Percentiles rank a stretch among this genome's conserved stretches.
Evolutionary conservation across 257 asterid species (phyloP).

Genomic region (Capsicum rhomboideum): DNA sequence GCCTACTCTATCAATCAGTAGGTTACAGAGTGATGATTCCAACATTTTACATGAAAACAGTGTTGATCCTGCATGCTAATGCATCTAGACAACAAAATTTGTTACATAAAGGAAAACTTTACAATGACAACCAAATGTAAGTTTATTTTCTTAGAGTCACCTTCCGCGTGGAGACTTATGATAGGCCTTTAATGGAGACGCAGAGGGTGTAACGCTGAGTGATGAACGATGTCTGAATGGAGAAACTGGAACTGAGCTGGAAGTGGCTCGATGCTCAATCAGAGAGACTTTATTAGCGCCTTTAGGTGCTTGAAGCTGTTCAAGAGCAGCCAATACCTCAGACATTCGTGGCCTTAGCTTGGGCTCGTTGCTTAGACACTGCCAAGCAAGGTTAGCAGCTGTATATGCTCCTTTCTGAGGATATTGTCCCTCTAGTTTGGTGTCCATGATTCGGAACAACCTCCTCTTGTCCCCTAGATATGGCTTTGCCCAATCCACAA

Average conservation of each 20-base stretch:
- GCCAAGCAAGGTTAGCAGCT: slow-evolving; percentile 53
- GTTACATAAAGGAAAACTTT: neutral
- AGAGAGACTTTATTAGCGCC: slow-evolving; percentile 11
- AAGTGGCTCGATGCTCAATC: slow-evolving; percentile 15
- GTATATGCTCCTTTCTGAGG: slow-evolving; percentile 65
- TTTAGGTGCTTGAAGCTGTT: slow-evolving; percentile 48
- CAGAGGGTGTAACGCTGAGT: slow-evolving; percentile 32
- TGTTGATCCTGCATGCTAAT: neutral
- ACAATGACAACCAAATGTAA: neutral
- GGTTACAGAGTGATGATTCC: neutral
- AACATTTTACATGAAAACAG: neutral
- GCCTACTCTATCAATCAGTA: neutral
- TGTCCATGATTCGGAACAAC: slow-evolving; percentile 66
- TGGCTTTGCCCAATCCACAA: slow-evolving; percentile 75
- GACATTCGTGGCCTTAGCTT: slow-evolving; percentile 63
- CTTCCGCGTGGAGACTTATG: slow-evolving; percentile 36
- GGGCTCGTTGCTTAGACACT: slow-evolving; percentile 49
- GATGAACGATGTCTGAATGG: slow-evolving; percentile 32
- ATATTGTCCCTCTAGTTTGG: slow-evolving; percentile 61
- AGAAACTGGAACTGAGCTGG: slow-evolving; percentile 14
- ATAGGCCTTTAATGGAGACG: slow-evolving; percentile 44
- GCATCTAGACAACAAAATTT: neutral
- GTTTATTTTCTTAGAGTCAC: slow-evolving; percentile 19
- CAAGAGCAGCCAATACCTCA: slow-evolving; percentile 49
- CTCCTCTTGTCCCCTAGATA: slow-evolving; percentile 58